Conservation (phyloP, 257 asterid genomes). For the Coffea eugenioides region DNA sequence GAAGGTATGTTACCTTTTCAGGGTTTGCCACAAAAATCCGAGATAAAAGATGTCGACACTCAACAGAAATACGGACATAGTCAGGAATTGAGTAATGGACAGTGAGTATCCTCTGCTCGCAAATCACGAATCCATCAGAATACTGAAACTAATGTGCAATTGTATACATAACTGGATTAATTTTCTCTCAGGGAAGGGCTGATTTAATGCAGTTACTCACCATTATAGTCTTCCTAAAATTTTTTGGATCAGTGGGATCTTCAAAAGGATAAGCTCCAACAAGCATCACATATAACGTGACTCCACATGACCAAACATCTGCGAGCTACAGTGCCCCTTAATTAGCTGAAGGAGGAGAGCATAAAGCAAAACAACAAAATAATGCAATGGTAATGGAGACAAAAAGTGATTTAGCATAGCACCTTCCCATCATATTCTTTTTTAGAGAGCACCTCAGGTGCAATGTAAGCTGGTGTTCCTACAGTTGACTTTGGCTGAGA, state of each 20-base stretch:
- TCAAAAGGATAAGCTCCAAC: conserved; percentile 45
- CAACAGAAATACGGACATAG: conserved; percentile 29
- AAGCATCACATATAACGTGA: conserved; percentile 43
- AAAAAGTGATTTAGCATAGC: background rate
- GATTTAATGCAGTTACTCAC: conserved; percentile 24
- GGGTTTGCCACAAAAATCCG: conserved; percentile 42
- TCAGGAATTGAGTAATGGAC: conserved; percentile 40
- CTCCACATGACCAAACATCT: conserved; percentile 55
- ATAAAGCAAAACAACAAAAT: background rate
- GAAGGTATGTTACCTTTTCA: conserved; percentile 29
- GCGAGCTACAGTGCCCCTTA: conserved; percentile 30
- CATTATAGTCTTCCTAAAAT: conserved; percentile 33
- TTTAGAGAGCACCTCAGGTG: conserved; percentile 44
- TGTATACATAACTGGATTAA: background rate
- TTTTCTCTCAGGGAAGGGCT: background rate
- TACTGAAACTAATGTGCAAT: background rate
- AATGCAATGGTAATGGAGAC: background rate
- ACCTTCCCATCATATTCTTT: conserved; percentile 51
- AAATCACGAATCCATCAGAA: conserved; percentile 14
- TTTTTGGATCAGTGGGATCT: conserved; percentile 40
- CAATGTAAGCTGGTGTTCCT: conserved; percentile 49
- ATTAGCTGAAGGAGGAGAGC: conserved; percentile 11
- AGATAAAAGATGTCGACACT: conserved; percentile 36
- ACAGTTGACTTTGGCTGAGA: conserved; percentile 49
- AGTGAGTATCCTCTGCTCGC: conserved; percentile 36